Evolutionary conservation across 345 rosid genomes (phyloP).

Genomic region (Kernera saxatilis): DNA sequence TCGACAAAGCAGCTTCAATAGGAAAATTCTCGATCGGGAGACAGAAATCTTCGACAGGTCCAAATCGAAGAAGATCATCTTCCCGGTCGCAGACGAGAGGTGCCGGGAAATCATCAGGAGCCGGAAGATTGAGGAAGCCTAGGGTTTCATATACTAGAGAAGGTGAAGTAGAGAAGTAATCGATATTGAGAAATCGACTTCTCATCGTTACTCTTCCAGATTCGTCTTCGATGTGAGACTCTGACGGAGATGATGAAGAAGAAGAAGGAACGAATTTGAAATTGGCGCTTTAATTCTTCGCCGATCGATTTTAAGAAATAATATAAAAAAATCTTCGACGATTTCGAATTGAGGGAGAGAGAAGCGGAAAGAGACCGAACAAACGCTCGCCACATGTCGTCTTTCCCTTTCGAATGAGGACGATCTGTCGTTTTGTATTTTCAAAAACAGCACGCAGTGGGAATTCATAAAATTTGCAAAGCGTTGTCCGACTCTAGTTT

Average conservation of each 20-base stretch:
- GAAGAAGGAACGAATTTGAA: conserved; percentile 25
- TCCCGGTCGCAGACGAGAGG: conserved; percentile 20
- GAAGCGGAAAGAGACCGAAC: not conserved
- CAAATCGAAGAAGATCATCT: conserved; percentile 30
- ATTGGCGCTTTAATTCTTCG: conserved; percentile 37
- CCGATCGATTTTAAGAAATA: not conserved
- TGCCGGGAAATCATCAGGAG: conserved; percentile 38
- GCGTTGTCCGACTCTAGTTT: not conserved
- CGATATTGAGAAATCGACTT: conserved; percentile 61
- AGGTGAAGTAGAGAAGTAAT: conserved; percentile 42
- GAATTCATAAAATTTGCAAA: not conserved
- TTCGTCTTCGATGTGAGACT: not conserved
- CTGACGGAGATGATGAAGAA: not conserved
- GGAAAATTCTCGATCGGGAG: conserved; percentile 36
- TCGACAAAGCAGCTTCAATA: conserved; percentile 51
- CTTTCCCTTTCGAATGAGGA: not conserved
- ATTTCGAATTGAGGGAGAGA: not conserved
- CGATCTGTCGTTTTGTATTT: not conserved
- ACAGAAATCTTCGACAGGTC: conserved; percentile 20
- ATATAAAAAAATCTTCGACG: not conserved
- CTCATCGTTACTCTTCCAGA: conserved; percentile 42
- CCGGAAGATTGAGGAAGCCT: conserved; percentile 58
- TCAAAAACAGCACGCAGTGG: not conserved
- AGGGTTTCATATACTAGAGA: conserved; percentile 38
- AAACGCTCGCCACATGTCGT: not conserved